Evolutionary conservation across 140 eudicot genomes (phyloP), one percentile per base, ranked within the genome.

Genomic region (Erigeron philadelphicus): DNA sequence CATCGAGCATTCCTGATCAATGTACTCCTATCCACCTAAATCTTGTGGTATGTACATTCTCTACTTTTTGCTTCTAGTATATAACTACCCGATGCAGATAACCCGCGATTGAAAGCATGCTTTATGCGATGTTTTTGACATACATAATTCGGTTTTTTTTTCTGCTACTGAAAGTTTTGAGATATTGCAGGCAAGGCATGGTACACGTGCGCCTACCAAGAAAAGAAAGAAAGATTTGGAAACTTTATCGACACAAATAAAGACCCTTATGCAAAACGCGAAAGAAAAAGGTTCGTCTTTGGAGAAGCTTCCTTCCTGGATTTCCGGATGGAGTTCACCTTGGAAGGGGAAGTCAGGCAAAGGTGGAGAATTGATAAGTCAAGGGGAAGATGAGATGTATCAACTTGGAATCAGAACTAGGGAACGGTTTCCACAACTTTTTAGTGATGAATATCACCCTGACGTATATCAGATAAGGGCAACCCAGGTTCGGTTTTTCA

Each of bases 181-280:
- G 40, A 68, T 70, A 11, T 66, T 73, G 64, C 85, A 92, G 98
- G 96, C 96, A 57, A 83, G 98, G 70, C 98, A 92, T 76, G 98
- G 98, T 60, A 92, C 98, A 31, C 91, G 96, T 79, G 90, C 95
- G 62, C 98, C 98, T 48, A 92, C 96, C n/a, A 89, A 84, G 86
- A 92, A 89, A 80, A 82, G 76, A 78, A 71, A 82, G 84, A 83
- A 73, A 83, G 91, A 82, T 11, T 61, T 93, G 40, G 96, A 89
- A 62, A 80, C 74, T 19, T 71, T 93, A 54, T 82, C 87, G 1
- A 15, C 62, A 65, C 84, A 74, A 21, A 23, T 93, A 74, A 70
- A 81, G 76, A 50, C 70, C 64, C 90, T 89, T 73, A 15, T 87
- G 35, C 80, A 80, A 18, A 77, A 76, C 38, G 90, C 89, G 54